Evolutionary conservation across 352 stramenopile genomes (phyloP).

Genomic region (Paralagenidium karlingii): DNA sequence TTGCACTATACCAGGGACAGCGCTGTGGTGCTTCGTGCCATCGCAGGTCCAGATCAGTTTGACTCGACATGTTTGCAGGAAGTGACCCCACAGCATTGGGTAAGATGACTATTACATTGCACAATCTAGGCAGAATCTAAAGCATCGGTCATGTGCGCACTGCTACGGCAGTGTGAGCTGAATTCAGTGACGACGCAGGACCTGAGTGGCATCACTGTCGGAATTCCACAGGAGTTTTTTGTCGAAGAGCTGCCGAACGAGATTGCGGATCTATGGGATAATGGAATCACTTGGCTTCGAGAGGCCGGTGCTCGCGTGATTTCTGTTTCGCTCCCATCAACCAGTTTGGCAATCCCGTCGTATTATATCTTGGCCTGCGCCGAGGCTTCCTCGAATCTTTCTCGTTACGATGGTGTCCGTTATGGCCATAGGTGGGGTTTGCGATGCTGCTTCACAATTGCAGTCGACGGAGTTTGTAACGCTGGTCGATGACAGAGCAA

Average conservation of each 20-base stretch:
- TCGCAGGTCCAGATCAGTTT: slow-evolving; percentile 62
- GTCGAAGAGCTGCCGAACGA: slow-evolving; percentile 82
- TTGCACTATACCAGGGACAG: slow-evolving; percentile 34
- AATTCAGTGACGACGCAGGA: slow-evolving; percentile 7
- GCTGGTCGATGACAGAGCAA: slow-evolving; percentile 18
- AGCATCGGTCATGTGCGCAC: too few species aligned
- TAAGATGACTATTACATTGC: slow-evolving; percentile 9
- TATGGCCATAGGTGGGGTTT: slow-evolving; percentile 64
- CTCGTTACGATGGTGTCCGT: slow-evolving; percentile 93
- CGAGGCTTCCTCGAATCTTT: slow-evolving; percentile 97
- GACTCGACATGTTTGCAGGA: slow-evolving; percentile 75
- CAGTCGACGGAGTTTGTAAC: neutral
- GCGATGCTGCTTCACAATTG: too few species aligned
- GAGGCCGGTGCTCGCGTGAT: slow-evolving; percentile 49
- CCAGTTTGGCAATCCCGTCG: slow-evolving; percentile 83
- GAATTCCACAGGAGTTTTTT: slow-evolving; percentile 91
- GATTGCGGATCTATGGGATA: slow-evolving; percentile 78
- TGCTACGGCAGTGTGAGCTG: neutral
- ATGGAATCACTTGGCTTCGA: slow-evolving; percentile 54
- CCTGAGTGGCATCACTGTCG: slow-evolving; percentile 79
- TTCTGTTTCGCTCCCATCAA: slow-evolving; percentile 59
- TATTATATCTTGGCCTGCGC: slow-evolving; percentile 98
- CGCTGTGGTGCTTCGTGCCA: slow-evolving; percentile 59
- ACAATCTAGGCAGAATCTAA: too few species aligned
- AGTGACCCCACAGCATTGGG: slow-evolving; percentile 30